Conservation (phyloP, 495 filamentous ascomycete species). For the Tuber melanosporum region DNA sequence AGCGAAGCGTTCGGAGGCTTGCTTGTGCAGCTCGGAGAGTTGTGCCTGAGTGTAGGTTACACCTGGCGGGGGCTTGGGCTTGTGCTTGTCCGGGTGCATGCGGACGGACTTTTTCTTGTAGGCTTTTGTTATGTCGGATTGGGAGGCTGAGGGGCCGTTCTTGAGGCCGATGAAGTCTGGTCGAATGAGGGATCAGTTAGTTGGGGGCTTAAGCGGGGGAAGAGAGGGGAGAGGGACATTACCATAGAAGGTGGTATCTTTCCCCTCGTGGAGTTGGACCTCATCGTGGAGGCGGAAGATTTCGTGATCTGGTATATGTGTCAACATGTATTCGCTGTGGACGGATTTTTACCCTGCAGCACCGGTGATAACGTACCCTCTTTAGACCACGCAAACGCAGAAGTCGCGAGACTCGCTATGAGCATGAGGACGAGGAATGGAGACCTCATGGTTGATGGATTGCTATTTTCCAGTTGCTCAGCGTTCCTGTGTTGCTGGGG, state of each 20-base stretch:
- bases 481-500: not conserved
- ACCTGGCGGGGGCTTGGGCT: conserved; percentile 51
- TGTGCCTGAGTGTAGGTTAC: conserved; percentile 59
- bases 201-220: not conserved
- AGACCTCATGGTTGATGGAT: conserved; percentile 48
- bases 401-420: conserved; percentile 53
- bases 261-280: conserved; percentile 65
- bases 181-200: conserved; percentile 1
- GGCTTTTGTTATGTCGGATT: conserved; percentile 87
- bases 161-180: conserved; percentile 73
- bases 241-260: conserved; percentile 84
- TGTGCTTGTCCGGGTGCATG: conserved; percentile 93
- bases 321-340: conserved; percentile 7
- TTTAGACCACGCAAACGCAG: conserved; percentile 72
- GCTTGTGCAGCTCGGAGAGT: conserved; percentile 65
- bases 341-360: conserved; percentile 13
- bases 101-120: conserved; percentile 76
- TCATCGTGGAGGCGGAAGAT: conserved; percentile 94
- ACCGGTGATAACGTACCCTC: conserved; percentile 53
- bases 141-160: conserved; percentile 55
- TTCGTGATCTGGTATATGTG: conserved; percentile 66
- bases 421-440: conserved; percentile 51
- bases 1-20: conserved; percentile 70
- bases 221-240: conserved; percentile 9
- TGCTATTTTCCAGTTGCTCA: not conserved